A percentile compares a stretch with the other conserved stretches of the same genome.
Evolutionary conservation across 1,284 basidiomycete genomes (phyloP).

Genomic region (Malassezia nana): DNA sequence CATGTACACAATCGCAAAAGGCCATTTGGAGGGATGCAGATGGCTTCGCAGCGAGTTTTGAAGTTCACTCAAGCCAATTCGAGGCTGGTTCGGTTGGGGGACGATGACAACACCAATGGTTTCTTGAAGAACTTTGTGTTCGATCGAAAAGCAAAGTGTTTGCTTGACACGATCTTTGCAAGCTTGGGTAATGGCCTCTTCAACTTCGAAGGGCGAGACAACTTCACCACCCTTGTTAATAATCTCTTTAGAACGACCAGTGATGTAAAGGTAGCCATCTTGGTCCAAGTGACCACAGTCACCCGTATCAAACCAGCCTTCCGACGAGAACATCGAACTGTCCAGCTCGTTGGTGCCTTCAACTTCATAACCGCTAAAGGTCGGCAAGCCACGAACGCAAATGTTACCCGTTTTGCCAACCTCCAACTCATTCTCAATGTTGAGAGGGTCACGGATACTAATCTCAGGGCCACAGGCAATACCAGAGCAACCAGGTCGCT

Average conservation of each 20-base stretch:
- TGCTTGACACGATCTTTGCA: constrained; percentile 47
- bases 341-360: constrained; percentile 38
- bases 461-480: constrained; percentile 46
- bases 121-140: constrained; percentile 46
- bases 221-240: constrained; percentile 49
- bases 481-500: constrained; percentile 46
- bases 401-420: constrained; percentile 44
- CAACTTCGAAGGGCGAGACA: constrained; percentile 48
- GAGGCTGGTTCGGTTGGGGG: constrained; percentile 44
- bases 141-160: constrained; percentile 46
- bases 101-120: constrained; percentile 49
- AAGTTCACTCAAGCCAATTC: constrained; percentile 45
- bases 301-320: constrained; percentile 48
- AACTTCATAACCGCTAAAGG: constrained; percentile 44
- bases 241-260: constrained; percentile 48
- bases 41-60: constrained; percentile 46
- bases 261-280: constrained; percentile 48
- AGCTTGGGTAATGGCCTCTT: constrained; percentile 46
- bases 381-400: constrained; percentile 44
- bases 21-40: constrained; percentile 48
- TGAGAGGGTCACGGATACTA: constrained; percentile 44
- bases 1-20: constrained; percentile 48
- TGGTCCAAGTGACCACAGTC: constrained; percentile 49
- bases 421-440: constrained; percentile 41
- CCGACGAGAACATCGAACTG: constrained; percentile 42